A percentile compares a stretch with the other conserved stretches of the same genome.
phyloP scores from a whole-genome alignment of 2,329 filamentous ascomycete species.

The Thermoascus crustaceus region DNA sequence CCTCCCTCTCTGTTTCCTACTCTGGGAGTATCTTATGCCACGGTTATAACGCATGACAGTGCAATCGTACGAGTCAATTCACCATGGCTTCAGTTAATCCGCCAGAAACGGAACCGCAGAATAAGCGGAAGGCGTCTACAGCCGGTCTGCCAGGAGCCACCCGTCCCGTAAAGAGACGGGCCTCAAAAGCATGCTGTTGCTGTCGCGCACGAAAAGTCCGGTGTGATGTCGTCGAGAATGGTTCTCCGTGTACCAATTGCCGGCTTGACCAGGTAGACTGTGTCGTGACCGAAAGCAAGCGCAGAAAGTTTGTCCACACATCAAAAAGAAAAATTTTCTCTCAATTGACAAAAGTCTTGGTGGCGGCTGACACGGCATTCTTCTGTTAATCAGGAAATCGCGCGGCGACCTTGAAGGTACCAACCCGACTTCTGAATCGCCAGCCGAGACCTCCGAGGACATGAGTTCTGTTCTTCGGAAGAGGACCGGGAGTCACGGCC shows the following conservation, averaged over 20 bases:
- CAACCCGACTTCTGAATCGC: constrained; percentile 26
- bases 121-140: constrained; percentile 50
- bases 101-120: constrained; percentile 25
- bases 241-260: constrained; percentile 80
- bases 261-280: constrained; percentile 47
- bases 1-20: too few species aligned
- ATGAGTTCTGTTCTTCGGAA: constrained; percentile 19
- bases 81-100: constrained; percentile 11
- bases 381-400: constrained; percentile 28
- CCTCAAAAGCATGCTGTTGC: constrained; percentile 84
- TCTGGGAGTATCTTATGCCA: too few species aligned
- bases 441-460: constrained; percentile 29
- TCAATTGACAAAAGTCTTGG: neutral
- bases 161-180: constrained; percentile 67
- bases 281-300: constrained; percentile 68
- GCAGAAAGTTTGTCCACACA: constrained; percentile 47
- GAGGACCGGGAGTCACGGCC: constrained; percentile 19
- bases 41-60: constrained; percentile 12
- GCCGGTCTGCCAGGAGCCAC: constrained; percentile 47
- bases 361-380: neutral
- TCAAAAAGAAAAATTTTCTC: neutral
- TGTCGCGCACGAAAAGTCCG: constrained; percentile 85
- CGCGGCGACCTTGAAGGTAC: constrained; percentile 30
- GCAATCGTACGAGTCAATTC: constrained; percentile 11
- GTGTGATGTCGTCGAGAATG: constrained; percentile 84